Base-by-base conservation (phyloP, 441 rosid species). In the Cnidoscolus chayamansa region DNA sequence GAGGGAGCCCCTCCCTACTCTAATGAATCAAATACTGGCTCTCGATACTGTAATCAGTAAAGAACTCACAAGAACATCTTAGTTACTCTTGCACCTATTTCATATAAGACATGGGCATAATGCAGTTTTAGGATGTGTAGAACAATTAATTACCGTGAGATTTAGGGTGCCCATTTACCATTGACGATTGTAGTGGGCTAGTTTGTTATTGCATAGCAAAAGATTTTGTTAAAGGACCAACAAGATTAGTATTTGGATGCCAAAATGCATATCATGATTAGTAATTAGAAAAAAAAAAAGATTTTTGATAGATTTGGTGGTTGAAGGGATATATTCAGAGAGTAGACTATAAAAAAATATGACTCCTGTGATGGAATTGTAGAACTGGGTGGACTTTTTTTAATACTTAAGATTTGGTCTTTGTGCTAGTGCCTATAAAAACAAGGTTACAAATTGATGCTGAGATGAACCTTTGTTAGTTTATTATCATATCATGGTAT, bases 231-330 rank as follows among this genome's bases (percentile, higher is more conserved):
- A 7, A 1, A 72, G 19, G 53, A 35, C 61, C 40, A 37, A 51
- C 49, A 40, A 12, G 10, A 0, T 67, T 53, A 51, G 37, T 8
- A 37, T 19, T 68, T 68, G 4, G 10, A 17, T 37, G 37, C 11
- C 32, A 54, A 55, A 49, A 17, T 70, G 48, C 47, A 20, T 31
- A 60, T 17, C 20, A 48, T 70, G 54, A 10, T 11, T 12, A 58
- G 37, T 43, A 10, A 30, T 16, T 32, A 60, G 16, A 35, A 35
- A 35, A 35, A 30, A n/a, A 10, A 10, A 55, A 40, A 68, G 40
- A 51, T 40, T 25, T 25, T 25, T 63, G 51, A 19, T 72, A 56
- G 63, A 72, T 40, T 63, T n/a, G 19, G 47, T 55, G 64, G 20
- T 25, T 13, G 2, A 31, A 31, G 20, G 3, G 63, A 11, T n/a